phyloP scores from a whole-genome alignment of 2,329 filamentous ascomycete species.

The Phaeomoniella chlamydospora region DNA sequence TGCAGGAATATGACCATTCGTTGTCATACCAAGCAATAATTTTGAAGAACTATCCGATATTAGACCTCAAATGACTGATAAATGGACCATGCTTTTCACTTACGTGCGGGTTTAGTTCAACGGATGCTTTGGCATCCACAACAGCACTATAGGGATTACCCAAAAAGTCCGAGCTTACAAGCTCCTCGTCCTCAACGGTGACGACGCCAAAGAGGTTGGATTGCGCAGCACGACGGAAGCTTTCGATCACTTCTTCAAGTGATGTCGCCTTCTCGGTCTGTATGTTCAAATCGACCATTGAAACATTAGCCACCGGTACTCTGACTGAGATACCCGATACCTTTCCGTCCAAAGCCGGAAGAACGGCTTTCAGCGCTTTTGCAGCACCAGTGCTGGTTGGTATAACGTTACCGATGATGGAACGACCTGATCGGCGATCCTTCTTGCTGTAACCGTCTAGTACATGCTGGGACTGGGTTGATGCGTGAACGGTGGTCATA shows the following conservation, averaged over 20 bases:
- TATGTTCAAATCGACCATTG: constrained; percentile 80
- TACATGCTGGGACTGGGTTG: constrained; percentile 17
- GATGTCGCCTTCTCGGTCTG: constrained; percentile 73
- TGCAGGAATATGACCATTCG: too few species aligned
- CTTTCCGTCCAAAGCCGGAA: constrained; percentile 97
- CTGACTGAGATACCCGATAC: constrained; percentile 93
- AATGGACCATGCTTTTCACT: too few species aligned
- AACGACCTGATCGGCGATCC: constrained; percentile 15
- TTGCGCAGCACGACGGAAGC: too few species aligned
- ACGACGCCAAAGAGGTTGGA: too few species aligned
- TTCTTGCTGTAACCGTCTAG: constrained; percentile 20
- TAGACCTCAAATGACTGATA: too few species aligned
- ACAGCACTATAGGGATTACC: constrained; percentile 79
- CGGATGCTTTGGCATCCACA: constrained; percentile 92
- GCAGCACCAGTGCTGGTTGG: constrained; percentile 87
- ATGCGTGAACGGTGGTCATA: constrained; percentile 15
- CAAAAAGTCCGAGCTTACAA: constrained; percentile 77
- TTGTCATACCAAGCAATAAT: too few species aligned
- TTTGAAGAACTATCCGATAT: too few species aligned
- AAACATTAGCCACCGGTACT: constrained; percentile 88
- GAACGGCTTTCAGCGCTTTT: constrained; percentile 94
- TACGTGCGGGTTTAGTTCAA: constrained; percentile 82
- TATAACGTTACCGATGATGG: constrained; percentile 58
- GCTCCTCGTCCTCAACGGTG: constrained; percentile 83
- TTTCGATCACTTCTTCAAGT: constrained; percentile 75